Percentiles rank a stretch among this genome's conserved stretches.
These are phyloP conservation scores for Mortierella sp. DNA, from an alignment of 371 early-diverging fungal species.

Conservation along the genomic window DNA sequence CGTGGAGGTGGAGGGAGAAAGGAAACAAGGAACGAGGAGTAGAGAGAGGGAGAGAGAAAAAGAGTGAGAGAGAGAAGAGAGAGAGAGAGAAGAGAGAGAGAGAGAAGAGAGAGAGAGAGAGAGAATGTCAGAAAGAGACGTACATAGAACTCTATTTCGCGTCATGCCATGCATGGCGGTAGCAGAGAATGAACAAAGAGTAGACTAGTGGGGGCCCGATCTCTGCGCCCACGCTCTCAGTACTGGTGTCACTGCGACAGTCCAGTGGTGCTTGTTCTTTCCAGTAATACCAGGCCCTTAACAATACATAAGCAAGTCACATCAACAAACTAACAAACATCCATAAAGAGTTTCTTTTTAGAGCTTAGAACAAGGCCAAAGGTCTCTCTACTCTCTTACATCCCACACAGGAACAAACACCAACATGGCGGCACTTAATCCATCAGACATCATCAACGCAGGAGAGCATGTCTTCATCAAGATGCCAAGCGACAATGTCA, in stretches of 20 bases:
- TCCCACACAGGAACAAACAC: background rate
- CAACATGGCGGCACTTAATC: conserved; percentile 5
- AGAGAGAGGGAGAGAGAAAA: conserved; percentile 13
- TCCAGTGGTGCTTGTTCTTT: too few relatives aligned
- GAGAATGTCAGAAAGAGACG: background rate
- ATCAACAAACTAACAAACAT: too few relatives aligned
- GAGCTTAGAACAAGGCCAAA: background rate
- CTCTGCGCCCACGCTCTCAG: too few relatives aligned
- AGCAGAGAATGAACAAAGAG: too few relatives aligned
- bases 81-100: conserved; percentile 9
- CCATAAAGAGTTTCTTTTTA: too few relatives aligned
- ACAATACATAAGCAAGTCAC: background rate
- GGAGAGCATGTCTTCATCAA: conserved; percentile 81
- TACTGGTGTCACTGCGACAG: too few relatives aligned
- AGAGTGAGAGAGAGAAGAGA: background rate
- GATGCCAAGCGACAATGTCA: conserved; percentile 91
- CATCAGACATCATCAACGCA: conserved; percentile 64
- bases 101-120: conserved; percentile 8
- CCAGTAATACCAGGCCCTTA: too few relatives aligned
- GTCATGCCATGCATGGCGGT: too few relatives aligned
- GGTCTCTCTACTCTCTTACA: background rate
- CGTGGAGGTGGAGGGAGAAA: conserved; percentile 5
- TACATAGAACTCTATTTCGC: background rate
- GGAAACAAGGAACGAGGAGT: conserved; percentile 5
- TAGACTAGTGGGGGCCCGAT: too few relatives aligned